phyloP scores from a whole-genome alignment of 148 eudicot genomes.

The Chenopodium formosanum region DNA sequence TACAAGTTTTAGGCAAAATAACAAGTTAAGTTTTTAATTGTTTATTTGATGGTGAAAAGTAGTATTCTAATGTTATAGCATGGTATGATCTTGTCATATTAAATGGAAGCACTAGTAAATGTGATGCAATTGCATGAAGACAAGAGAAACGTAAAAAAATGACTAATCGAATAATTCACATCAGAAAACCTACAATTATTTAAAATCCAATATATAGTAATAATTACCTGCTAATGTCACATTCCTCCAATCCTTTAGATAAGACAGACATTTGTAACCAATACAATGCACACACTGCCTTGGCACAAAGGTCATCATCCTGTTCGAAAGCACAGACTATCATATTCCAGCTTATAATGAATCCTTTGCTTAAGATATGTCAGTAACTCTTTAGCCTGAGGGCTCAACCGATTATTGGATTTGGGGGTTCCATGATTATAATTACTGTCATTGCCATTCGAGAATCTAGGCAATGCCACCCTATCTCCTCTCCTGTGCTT shows the following conservation, averaged over 20 bases:
- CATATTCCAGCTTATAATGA: background rate
- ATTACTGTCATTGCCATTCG: background rate
- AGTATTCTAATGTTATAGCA: too few species aligned
- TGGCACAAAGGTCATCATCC: constrained; percentile 19
- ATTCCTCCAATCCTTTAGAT: background rate
- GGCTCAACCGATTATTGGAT: background rate
- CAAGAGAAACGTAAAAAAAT: too few species aligned
- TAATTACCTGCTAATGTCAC: constrained; percentile 24
- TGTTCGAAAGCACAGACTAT: background rate
- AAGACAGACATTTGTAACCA: background rate
- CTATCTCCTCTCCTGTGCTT: background rate
- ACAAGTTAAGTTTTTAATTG: background rate
- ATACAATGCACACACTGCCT: constrained; percentile 23
- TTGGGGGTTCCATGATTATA: background rate
- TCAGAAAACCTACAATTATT: background rate
- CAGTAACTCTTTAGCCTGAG: constrained; percentile 2
- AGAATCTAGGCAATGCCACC: background rate
- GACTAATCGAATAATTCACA: background rate
- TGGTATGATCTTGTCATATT: too few species aligned
- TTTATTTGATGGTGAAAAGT: background rate
- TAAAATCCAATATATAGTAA: background rate
- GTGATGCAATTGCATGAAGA: too few species aligned
- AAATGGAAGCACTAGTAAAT: too few species aligned
- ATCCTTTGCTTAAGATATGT: background rate
- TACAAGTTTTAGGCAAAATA: background rate